phyloP scores from a whole-genome alignment of 208 protist genomes.

The Porcisia hertigi region DNA sequence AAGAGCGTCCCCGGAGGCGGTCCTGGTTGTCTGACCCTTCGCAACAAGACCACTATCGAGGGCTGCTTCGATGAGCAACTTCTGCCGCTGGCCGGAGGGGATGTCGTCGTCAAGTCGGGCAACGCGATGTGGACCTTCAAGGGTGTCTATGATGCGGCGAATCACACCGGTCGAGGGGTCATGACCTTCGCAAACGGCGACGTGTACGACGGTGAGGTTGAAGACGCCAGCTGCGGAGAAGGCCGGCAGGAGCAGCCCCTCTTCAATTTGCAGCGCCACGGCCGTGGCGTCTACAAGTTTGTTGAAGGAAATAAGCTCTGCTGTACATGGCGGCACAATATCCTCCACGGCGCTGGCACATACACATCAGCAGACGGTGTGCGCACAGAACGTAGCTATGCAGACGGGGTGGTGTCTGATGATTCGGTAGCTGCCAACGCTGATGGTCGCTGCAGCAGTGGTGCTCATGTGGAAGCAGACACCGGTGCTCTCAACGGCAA shows the following conservation, averaged over 20 bases:
- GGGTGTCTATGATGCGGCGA: constrained; percentile 51
- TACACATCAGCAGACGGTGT: constrained; percentile 57
- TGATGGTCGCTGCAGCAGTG: not conserved
- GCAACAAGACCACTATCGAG: constrained; percentile 65
- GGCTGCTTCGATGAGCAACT: constrained; percentile 62
- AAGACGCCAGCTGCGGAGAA: constrained; percentile 31
- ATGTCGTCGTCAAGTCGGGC: constrained; percentile 14
- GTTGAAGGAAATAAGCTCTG: constrained; percentile 67
- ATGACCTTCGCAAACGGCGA: constrained; percentile 76
- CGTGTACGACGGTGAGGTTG: constrained; percentile 64
- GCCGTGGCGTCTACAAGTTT: constrained; percentile 69
- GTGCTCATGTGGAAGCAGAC: not conserved
- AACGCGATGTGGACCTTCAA: constrained; percentile 39
- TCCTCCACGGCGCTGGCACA: constrained; percentile 70
- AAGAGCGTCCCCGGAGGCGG: constrained; percentile 37
- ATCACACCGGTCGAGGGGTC: constrained; percentile 30
- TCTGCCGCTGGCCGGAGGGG: constrained; percentile 5
- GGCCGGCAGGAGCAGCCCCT: constrained; percentile 4
- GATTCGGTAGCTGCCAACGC: not conserved
- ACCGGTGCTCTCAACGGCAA: constrained; percentile 17
- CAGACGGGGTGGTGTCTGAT: constrained; percentile 57
- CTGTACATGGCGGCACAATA: constrained; percentile 81
- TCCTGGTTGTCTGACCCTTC: constrained; percentile 45
- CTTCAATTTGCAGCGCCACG: constrained; percentile 66
- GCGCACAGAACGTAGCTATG: constrained; percentile 50